phyloP scores from a whole-genome alignment of 2,329 filamentous ascomycete species.

The Aspergillus sp. region DNA sequence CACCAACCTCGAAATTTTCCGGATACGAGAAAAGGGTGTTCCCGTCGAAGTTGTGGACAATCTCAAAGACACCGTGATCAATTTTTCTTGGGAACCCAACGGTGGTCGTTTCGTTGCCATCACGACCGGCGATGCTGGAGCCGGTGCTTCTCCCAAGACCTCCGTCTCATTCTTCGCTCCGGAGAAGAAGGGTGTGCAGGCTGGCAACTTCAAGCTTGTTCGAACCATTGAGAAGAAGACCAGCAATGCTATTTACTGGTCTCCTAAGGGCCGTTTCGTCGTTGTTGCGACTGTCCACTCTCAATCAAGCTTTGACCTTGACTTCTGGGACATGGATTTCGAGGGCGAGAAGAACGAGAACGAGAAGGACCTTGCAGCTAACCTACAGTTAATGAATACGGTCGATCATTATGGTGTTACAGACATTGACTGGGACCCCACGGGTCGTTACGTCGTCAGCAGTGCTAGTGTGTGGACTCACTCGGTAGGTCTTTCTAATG shows the following conservation, averaged over 20 bases:
- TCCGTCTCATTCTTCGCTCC: slow-evolving; percentile 94
- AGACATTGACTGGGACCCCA: slow-evolving; percentile 97
- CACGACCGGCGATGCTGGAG: slow-evolving; percentile 81
- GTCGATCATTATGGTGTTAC: slow-evolving; percentile 97
- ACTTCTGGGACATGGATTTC: slow-evolving; percentile 97
- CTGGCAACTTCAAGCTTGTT: slow-evolving; percentile 95
- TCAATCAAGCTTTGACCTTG: slow-evolving; percentile 89
- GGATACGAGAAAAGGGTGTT: slow-evolving; percentile 93
- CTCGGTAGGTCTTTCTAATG: slow-evolving; percentile 56
- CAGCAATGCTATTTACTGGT: slow-evolving; percentile 99
- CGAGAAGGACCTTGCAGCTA: slow-evolving; percentile 91
- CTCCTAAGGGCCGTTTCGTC: slow-evolving; percentile 90
- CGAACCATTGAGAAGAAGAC: slow-evolving; percentile 98
- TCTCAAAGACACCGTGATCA: slow-evolving; percentile 98
- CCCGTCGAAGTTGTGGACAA: slow-evolving; percentile 97
- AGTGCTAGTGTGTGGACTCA: slow-evolving; percentile 97
- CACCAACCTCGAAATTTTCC: slow-evolving; percentile 98
- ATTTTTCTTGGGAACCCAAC: slow-evolving; percentile 99
- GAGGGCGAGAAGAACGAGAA: slow-evolving; percentile 93
- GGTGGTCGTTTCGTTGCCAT: slow-evolving; percentile 97
- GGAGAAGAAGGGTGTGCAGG: slow-evolving; percentile 82
- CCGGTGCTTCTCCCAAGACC: slow-evolving; percentile 88
- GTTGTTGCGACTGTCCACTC: slow-evolving; percentile 91
- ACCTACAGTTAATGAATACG: slow-evolving; percentile 90
- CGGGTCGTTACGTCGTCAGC: slow-evolving; percentile 88